Evolutionary conservation across 371 early-diverging fungal species (phyloP), one percentile per base, ranked within the genome.

Genomic region (Mortierella sp.): DNA sequence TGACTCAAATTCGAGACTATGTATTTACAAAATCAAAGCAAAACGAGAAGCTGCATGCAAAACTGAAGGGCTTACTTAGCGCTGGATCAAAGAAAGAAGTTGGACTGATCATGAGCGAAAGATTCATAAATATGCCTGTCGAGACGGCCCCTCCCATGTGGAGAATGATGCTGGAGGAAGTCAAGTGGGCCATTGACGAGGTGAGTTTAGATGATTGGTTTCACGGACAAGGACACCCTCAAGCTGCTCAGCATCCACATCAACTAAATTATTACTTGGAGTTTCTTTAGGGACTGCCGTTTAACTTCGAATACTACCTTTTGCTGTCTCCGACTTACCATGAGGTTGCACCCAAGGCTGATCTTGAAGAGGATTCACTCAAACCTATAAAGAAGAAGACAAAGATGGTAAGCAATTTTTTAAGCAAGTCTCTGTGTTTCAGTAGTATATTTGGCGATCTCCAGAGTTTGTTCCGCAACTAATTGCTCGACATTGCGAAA

Each of bases 81-180:
- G 73, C 85, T 15, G 66, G 55, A 31, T 61, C 68, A 23, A 66
- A 79, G 26, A 78, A 83, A 29, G 83, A 86, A 55, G 86, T 92
- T 6, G 98, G 91, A 0, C 78, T 95, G 77, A 78, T 97, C 28
- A 45, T 98, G n/a, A 93, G 92, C 70, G 97, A 97, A 72, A 85
- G 99, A 10, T 89, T 98, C 23, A 90, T 98, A 77, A 98, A 98
- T 82, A 96, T 98, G 96, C 98, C 99, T 5, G 93, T 95, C 40
- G 95, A 97, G 76, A 86, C 97, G 26, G 91, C 92, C 22, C 93
- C 96, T 13, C 96, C 95, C 3, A 92, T 98, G 94, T 93, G 94
- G 76, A 89, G 86, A 23, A 93, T 97, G 95, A 86, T 97, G 57
- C 70, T 88, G 55, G 94, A 96, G 53, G 98, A 97, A 70, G 80